Base-by-base conservation (phyloP, 768 basidiomycete species). In the Lentinus brumalis region DNA sequence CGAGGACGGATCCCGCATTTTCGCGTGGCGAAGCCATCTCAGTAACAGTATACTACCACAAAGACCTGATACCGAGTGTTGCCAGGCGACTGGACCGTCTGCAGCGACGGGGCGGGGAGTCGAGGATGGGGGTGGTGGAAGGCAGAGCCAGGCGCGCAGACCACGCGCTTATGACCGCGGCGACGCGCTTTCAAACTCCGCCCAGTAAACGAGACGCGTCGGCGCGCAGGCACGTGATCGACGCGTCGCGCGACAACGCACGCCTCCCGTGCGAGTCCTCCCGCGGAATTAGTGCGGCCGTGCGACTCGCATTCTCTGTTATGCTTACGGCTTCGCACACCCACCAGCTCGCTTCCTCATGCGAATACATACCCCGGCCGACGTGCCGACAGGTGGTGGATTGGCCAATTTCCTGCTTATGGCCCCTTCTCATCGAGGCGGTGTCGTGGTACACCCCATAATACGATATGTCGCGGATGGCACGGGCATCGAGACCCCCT, bases 1-100 rank as follows among this genome's bases (percentile, higher is more conserved):
- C 75, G 14, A 76, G 71, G 7, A 76, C 73, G 39, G 73, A 68
- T 30, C 67, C 63, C 41, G 70, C 70, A 10, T 56, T 65, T 14
- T 54, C 45, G 40, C 64, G 66, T 29, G 62, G 53, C 41, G 62
- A 53, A 41, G 60, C 67, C 70, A 71, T 72, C 18, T 30, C 35
- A 44, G 35, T 35, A 29, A 21, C 26, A 57, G 40, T 12, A 16
- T 44, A 16, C 29, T 45, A 41, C 8, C 50, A 46, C 8, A 46
- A 50, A 42, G 29, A 46, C 50, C 21, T 41, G 39, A 29, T 50
- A 15, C 46, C 46, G 46, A 49, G 46, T 26, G 16, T 30, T 49
- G 46, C 46, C 46, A 60, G 18, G 52, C 65, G 63, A 61, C 45
- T 39, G 35, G 30, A 61, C 14, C 54, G 50, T 55, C 32, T 53